A percentile compares a stretch with the other conserved stretches of the same genome.
Evolutionary conservation across 768 basidiomycete genomes (phyloP).

Genomic region (Coprinellus micaceus): DNA sequence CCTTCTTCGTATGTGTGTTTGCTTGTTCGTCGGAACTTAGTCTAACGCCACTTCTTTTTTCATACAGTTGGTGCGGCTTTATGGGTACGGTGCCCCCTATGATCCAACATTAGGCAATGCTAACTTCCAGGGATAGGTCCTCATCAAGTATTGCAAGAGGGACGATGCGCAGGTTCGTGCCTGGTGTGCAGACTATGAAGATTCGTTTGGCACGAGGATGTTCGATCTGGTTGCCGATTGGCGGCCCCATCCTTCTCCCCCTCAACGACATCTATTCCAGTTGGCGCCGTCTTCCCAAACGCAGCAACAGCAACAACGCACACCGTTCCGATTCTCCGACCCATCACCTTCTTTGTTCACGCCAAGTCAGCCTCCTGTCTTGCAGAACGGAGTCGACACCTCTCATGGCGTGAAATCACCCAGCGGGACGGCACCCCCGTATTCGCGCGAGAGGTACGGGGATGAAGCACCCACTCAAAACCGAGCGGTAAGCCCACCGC

Average conservation of each 20-base stretch:
- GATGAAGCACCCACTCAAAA: constrained; percentile 34
- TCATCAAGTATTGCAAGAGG: constrained; percentile 60
- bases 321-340: constrained; percentile 31
- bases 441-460: constrained; percentile 29
- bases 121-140: constrained; percentile 38
- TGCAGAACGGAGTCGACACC: constrained; percentile 25
- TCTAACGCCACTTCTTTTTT: constrained; percentile 6
- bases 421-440: constrained; percentile 26
- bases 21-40: not conserved
- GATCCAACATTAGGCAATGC: constrained; percentile 3
- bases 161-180: constrained; percentile 52
- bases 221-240: constrained; percentile 44
- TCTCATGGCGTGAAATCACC: constrained; percentile 23
- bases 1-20: constrained; percentile 34
- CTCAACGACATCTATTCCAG: constrained; percentile 28
- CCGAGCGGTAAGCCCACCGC: constrained; percentile 15
- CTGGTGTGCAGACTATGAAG: constrained; percentile 64
- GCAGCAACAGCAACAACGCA: constrained; percentile 20
- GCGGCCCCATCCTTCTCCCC: constrained; percentile 35
- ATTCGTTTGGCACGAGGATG: constrained; percentile 60
- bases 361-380: constrained; percentile 24
- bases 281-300: constrained; percentile 15
- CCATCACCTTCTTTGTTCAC: constrained; percentile 5
- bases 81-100: constrained; percentile 48
- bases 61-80: constrained; percentile 54